Evolutionary conservation across 768 basidiomycete species (phyloP), one percentile per base, ranked within the genome.

Genomic region (Lentinula aciculospora): DNA sequence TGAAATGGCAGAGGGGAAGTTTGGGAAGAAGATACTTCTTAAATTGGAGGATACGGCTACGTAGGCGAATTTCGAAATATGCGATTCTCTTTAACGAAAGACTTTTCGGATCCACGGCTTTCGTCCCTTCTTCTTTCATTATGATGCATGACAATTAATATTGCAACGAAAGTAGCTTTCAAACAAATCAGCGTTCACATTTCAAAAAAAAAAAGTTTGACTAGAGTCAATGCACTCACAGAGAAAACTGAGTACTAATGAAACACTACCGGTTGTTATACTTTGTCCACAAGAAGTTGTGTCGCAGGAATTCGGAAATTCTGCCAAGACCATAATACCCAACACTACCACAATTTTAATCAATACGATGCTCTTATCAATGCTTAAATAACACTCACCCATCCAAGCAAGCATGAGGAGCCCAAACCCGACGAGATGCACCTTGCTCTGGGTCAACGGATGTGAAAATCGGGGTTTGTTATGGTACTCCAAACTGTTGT

Each of bases 11-110:
- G 63, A 67, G 3, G 74, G 75, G 3, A 66, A 67, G 49, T 69
- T 75, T 65, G 74, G 74, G 25, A 78, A 73, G 65, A 79, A 79
- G 64, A 68, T 76, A 17, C 62, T 78, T 49, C 66, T 78, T 58
- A 76, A 68, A 60, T 67, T 78, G 25, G 72, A 73, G 53, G 60
- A 61, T 42, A 50, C 62, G 57, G 57, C 31, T 50, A 9, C 19
- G 31, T 34, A 36, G 19, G 31, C 29, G 9, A 21, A 19, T 8
- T 12, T 17, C 13, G 4, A 31, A 23, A 34, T n/a, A 13, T 46
- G 23, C 6, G 32, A 34, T n/a, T 39, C 13, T 39, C 37, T 39
- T 39, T 17, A 39, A 17, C 21, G 42, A 44, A 44, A 21, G 13
- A 17, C 13, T 13, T 39, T 4, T 39, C 37, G 13, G 37, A 39